phyloP scores from a whole-genome alignment of 306 rosid genomes.

The Albizia julibrissin region DNA sequence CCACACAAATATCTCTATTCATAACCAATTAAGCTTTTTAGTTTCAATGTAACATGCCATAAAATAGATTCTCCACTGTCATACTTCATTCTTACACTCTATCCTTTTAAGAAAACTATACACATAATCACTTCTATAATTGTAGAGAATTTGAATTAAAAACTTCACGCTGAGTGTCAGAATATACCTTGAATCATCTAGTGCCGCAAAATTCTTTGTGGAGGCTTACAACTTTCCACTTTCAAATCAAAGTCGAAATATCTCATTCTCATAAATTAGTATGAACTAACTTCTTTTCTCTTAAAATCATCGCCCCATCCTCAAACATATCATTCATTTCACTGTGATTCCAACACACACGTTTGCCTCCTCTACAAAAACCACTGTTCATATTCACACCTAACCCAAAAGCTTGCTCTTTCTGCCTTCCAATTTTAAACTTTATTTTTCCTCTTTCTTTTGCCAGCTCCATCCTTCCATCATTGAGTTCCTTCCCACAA shows the following conservation, averaged over 20 bases:
- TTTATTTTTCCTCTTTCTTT: constrained; percentile 51
- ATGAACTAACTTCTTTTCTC: constrained; percentile 14
- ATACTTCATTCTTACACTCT: not conserved
- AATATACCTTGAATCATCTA: not conserved
- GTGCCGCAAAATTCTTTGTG: not conserved
- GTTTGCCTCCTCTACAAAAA: constrained; percentile 49
- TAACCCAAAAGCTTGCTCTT: constrained; percentile 28
- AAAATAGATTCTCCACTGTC: not conserved
- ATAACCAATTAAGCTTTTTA: not conserved
- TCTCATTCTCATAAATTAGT: not conserved
- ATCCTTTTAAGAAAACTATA: not conserved
- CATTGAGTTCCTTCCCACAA: constrained; percentile 38
- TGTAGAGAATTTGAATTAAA: not conserved
- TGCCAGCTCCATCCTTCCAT: constrained; percentile 25
- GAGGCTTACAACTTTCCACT: not conserved
- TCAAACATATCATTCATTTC: constrained; percentile 19
- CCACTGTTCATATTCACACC: constrained; percentile 39
- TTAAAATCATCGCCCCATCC: constrained; percentile 33
- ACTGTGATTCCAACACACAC: constrained; percentile 44
- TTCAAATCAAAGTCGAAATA: not conserved
- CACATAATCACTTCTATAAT: not conserved
- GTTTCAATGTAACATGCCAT: not conserved
- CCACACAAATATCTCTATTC: not conserved
- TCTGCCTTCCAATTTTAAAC: constrained; percentile 50
- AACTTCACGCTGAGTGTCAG: not conserved